Conservation (phyloP, 306 rosid species). For the Pyrus betulifolia region DNA sequence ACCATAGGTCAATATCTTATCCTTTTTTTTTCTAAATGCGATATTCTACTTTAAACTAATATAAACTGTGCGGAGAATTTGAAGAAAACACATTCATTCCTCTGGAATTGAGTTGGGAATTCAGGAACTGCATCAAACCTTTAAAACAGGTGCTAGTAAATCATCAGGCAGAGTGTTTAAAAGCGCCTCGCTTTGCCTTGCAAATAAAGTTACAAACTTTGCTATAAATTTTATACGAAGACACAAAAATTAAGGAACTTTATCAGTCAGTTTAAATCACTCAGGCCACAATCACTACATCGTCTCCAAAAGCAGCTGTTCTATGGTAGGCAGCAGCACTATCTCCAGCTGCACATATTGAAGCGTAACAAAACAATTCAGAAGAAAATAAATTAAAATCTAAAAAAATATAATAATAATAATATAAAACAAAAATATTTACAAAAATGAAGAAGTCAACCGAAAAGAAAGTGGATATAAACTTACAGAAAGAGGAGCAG, state of each 20-base stretch:
- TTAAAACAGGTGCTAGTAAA: slow-evolving; percentile 65
- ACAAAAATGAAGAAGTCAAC: not conserved
- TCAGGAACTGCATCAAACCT: slow-evolving; percentile 35
- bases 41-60: no score
- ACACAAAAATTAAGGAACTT: not conserved
- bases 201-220: slow-evolving; percentile 21
- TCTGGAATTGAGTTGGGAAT: not conserved
- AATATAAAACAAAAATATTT: not conserved
- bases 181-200: slow-evolving; percentile 75
- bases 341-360: slow-evolving; percentile 52
- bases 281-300: slow-evolving; percentile 84
- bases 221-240: not conserved
- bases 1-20: no score
- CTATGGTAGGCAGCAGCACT: slow-evolving; percentile 35
- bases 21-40: no score
- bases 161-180: slow-evolving; percentile 86
- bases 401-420: not conserved
- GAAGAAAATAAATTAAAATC: not conserved
- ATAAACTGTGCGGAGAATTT: no score
- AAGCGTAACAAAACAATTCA: slow-evolving; percentile 35
- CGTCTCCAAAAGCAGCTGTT: slow-evolving; percentile 53
- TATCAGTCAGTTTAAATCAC: not conserved
- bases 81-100: no score
- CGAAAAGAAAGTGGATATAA: not conserved
- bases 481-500: slow-evolving; percentile 56